A percentile compares a stretch with the other conserved stretches of the same genome.
Evolutionary conservation across 768 basidiomycete genomes (phyloP).

Genomic region (Leccinum imitatum): DNA sequence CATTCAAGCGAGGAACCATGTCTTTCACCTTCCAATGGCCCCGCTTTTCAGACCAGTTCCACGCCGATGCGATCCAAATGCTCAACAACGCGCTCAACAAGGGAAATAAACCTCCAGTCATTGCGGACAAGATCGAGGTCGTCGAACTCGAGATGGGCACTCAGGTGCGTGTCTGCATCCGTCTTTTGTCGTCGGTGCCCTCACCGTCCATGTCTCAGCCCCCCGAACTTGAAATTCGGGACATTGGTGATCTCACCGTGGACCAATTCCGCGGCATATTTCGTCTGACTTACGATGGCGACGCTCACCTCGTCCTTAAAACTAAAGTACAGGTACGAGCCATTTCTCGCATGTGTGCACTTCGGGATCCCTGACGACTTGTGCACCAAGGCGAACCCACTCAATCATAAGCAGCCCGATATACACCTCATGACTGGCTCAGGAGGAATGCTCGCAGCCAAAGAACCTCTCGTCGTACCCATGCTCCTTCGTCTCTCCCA

Average conservation of each 20-base stretch:
- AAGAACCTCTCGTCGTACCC: constrained; percentile 93
- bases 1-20: constrained; percentile 41
- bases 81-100: constrained; percentile 96
- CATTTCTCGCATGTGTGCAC: not conserved
- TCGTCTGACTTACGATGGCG: constrained; percentile 89
- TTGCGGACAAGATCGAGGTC: constrained; percentile 96
- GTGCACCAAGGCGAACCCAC: constrained; percentile 77
- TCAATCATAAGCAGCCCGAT: constrained; percentile 89
- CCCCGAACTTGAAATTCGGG: constrained; percentile 94
- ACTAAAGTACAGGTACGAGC: constrained; percentile 86
- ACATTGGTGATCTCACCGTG: constrained; percentile 93
- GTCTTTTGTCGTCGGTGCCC: not conserved
- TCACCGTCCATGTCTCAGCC: constrained; percentile 53
- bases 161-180: constrained; percentile 53
- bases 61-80: constrained; percentile 94
- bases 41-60: constrained; percentile 94
- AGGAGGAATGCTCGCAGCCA: constrained; percentile 88
- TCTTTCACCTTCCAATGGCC: constrained; percentile 96
- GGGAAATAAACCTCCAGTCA: constrained; percentile 96
- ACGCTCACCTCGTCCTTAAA: constrained; percentile 82
- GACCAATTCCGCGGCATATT: constrained; percentile 98
- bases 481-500: constrained; percentile 98
- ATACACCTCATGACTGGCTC: constrained; percentile 84
- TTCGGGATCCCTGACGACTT: constrained; percentile 8
- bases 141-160: constrained; percentile 99